Conservation (phyloP, 129 eudicot species). For the Ambrosia artemisiifolia region DNA sequence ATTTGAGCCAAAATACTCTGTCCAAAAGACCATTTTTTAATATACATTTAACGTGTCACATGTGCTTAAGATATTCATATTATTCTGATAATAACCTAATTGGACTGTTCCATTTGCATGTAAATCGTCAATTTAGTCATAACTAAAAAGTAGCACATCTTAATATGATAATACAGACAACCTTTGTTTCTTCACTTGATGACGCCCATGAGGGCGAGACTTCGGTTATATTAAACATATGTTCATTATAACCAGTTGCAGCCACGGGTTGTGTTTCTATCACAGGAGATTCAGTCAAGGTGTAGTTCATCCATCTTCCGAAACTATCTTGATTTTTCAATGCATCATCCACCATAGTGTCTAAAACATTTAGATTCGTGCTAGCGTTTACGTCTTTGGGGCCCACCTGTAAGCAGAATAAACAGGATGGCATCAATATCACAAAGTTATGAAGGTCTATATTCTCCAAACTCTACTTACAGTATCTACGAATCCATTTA, state of each 20-base stretch:
- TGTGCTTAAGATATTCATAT: no score
- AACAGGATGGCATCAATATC: background rate
- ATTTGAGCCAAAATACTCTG: no score
- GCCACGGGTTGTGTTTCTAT: conserved; percentile 49
- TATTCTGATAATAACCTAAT: no score
- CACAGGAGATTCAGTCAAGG: conserved; percentile 62
- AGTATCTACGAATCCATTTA: conserved; percentile 38
- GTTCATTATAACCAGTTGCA: conserved; percentile 31
- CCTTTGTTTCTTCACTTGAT: conserved; percentile 90
- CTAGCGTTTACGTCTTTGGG: conserved; percentile 27
- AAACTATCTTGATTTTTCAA: conserved; percentile 62
- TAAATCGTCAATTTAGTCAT: no score
- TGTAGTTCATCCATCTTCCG: conserved; percentile 71
- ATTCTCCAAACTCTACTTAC: conserved; percentile 36
- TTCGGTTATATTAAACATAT: conserved; percentile 71
- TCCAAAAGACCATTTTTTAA: no score
- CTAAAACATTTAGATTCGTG: conserved; percentile 20
- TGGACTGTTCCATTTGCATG: no score
- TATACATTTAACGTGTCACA: no score
- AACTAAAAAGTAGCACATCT: background rate
- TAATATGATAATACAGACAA: conserved; percentile 20
- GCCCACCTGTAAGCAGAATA: conserved; percentile 12
- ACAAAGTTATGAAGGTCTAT: background rate
- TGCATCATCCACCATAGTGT: conserved; percentile 33
- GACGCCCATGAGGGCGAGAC: conserved; percentile 83